Evolutionary conservation across 257 asterid genomes (phyloP), one percentile per base, ranked within the genome.

Genomic region (Phtheirospermum japonicum): DNA sequence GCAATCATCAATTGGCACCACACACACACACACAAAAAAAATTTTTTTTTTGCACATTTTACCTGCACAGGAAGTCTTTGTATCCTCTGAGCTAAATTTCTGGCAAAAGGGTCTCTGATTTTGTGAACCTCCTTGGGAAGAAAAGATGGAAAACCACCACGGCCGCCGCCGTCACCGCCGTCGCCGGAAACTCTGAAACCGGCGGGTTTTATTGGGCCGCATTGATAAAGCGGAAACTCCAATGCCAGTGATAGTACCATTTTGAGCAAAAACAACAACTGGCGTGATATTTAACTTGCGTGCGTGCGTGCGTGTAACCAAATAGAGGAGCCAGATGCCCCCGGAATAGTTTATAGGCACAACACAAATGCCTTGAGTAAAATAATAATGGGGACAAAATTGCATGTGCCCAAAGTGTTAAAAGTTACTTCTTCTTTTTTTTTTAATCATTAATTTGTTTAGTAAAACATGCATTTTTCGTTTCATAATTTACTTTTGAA

Each of bases 61-160:
- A 84, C 92, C 84, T 82, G 67, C 9, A 87, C 95, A 4, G 95
- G 95, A 23, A 87, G 85, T 68, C 95, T 77, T 51, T 79, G 78
- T 39, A 87, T 85, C 73, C 88, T 77, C 71, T 57, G 82, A 45
- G 94, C 95, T 76, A 87, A 68, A 54, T 57, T 74, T 69, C 88
- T 79, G 7, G 95, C 94, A 54, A 48, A 79, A 26, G 88, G 90
- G 61, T 87, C 95, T 71, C 72, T 80, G 60, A 87, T 79, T n/a
- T 77, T 61, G 63, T 74, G 53, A 51, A 87, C 80, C 69, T 87
- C 90, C 66, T 77, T 80, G 2, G 94, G 95, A 19, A 87, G 76
- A 79, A 87, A 87, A 51, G 84, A 72, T 4, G 94, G 90, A 63
- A 84, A 87, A 19, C 62, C 82, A 5, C 74, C 78, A n/a, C n/a